Evolutionary conservation across 257 asterid species (phyloP), one percentile per base, ranked within the genome.

Genomic region (Primulina huaijiensis): DNA sequence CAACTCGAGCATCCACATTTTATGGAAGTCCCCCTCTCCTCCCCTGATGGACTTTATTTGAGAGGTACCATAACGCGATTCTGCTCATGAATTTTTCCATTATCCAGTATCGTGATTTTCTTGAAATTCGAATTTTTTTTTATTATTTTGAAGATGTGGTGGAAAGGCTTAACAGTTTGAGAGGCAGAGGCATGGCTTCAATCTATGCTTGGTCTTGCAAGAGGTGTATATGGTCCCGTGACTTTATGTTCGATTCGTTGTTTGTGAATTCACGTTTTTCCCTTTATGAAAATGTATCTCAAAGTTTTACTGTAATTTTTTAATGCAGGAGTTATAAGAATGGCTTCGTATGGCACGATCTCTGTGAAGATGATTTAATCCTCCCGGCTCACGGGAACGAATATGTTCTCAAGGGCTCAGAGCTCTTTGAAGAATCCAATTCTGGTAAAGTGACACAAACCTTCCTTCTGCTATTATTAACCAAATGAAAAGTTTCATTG

Each of bases 141-240:
- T 75, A 57, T 65, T 75, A 60, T 67, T 71, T 62, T 78, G 85
- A 72, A 94, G 99, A 94, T 84, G 97, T 94, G 75, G 84, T 89
- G 64, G 88, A 86, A 72, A 90, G 93, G 86, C 95, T 94, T 20
- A 89, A 85, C 65, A 84, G 66, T 27, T 77, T 94, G 84, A 84
- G 99, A 75, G 99, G 99, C 75, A 83, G 92, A 79, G 95, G 98
- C 74, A 86, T 94, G 90, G 95, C 98, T 82, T 85, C 95, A 0
- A 78, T 81, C 83, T 94, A 91, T 66, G 89, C 99, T 25, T 94
- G 99, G 99, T 91, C 99, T 80, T 94, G 96, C 89, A 94, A 94
- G 84, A 91, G 99, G 99, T 94, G 83, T 73, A 72, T 35, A 57
- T 70, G 29, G 67, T 55, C n/a, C 14, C 27, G 7, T 50, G 6